Conservation (phyloP, 208 protist species). For the Naegleria lovaniensis region DNA sequence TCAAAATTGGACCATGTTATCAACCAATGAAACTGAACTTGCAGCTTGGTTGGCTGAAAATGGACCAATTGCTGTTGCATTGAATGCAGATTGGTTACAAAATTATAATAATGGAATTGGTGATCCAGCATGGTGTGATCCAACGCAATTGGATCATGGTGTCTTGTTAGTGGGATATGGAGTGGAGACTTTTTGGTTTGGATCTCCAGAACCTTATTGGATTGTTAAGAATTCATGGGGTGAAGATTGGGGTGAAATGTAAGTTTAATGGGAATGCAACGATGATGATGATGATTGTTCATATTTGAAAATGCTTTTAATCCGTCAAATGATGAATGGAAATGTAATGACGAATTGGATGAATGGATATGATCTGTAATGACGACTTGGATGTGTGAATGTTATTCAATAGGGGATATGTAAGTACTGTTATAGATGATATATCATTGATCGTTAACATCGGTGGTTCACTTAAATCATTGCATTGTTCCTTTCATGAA, state of each 20-base stretch:
- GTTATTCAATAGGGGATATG: not conserved
- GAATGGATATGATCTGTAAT: too few species aligned
- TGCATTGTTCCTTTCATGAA: too few species aligned
- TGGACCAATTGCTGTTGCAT: conserved; percentile 11
- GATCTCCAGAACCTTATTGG: conserved; percentile 47
- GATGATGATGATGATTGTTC: too few species aligned
- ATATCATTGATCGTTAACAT: too few species aligned
- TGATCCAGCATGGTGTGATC: not conserved
- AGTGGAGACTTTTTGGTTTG: conserved; percentile 43
- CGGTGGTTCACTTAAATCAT: too few species aligned
- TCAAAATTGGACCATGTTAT: not conserved
- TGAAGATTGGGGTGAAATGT: not conserved
- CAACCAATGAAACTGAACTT: not conserved
- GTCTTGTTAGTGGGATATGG: conserved; percentile 76
- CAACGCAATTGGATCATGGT: conserved; percentile 64
- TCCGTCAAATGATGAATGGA: too few species aligned
- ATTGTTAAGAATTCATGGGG: conserved; percentile 63
- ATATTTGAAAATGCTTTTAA: too few species aligned
- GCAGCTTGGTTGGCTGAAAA: not conserved
- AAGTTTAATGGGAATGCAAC: too few species aligned
- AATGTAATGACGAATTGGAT: too few species aligned
- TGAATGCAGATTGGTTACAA: not conserved
- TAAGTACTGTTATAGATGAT: too few species aligned
- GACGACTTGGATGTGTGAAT: too few species aligned
- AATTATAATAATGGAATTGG: not conserved